Evolutionary conservation across 2,329 filamentous ascomycete genomes (phyloP).

Genomic region (Coniella lustricola): DNA sequence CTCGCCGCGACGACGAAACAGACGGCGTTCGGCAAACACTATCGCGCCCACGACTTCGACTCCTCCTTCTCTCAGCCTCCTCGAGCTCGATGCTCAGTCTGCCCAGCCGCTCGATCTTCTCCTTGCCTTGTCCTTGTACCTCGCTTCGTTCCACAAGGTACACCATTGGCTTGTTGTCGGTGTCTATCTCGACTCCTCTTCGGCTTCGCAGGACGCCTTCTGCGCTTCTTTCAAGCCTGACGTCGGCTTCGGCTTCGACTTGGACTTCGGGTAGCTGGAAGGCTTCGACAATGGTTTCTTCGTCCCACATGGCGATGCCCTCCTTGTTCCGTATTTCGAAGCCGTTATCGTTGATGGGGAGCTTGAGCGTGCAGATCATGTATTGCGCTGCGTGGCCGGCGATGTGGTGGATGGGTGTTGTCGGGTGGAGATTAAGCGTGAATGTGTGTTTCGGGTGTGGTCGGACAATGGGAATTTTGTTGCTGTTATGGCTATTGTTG

Average conservation of each 20-base stretch:
- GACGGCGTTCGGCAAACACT: background rate
- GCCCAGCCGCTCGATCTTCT: background rate
- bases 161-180: too few species aligned
- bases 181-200: too few species aligned
- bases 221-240: too few species aligned
- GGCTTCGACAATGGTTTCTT: background rate
- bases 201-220: too few species aligned
- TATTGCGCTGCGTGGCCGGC: conserved; percentile 7
- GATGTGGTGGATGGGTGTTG: conserved; percentile 10
- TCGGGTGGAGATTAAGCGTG: conserved; percentile 7
- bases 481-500: background rate
- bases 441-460: background rate
- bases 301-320: background rate
- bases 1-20: too few species aligned
- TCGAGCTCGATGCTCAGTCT: background rate
- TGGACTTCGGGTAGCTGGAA: conserved; percentile 6
- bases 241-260: background rate
- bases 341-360: conserved; percentile 3
- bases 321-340: conserved; percentile 11
- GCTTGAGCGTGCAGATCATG: background rate
- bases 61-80: too few species aligned
- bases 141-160: too few species aligned
- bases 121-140: too few species aligned
- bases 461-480: too few species aligned
- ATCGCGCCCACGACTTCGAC: too few species aligned